Base-by-base conservation (phyloP, 345 rosid species). In the Dipteronia dyeriana region DNA sequence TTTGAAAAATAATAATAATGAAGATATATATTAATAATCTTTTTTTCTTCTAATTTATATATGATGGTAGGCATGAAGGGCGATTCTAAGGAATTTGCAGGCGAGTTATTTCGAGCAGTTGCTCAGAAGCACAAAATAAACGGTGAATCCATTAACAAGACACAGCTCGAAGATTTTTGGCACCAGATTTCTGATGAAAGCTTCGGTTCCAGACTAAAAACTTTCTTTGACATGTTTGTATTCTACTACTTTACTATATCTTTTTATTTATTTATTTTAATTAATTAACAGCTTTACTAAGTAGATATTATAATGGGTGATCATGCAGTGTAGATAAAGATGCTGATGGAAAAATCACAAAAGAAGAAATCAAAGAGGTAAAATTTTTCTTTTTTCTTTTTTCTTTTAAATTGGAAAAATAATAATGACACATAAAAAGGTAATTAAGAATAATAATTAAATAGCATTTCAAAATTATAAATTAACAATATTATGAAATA, bases 181-280 rank as follows among this genome's bases (percentile, higher is more conserved):
- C 95, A 91, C 17, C 92, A 92, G 25, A 84, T 94, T 26, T 79
- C 93, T 54, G 94, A 92, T 60, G 97, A 92, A 69, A 94, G 97
- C 82, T 94, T 94, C 60, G 98, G 91, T 67, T 86, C 98, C 49
- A 87, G 94, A 84, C 98, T 94, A 45, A 94, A 91, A 78, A 89
- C 84, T 64, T 94, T 92, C 85, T 94, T 94, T 77, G 97, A 90
- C 94, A 94, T 94, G 98, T 94, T n/a, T 9, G 63, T 59, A 59
- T 43, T 4, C 8, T 31, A 20, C 34, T 5, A 2, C 5, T 17
- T 53, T 31, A 20, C 31, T 5, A 2, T 16, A 4, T 53, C 7
- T 16, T 19, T 20, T 66, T 39, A 0, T 29, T 22, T 39, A 9
- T 29, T 7, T 71, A 31, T 38, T 66, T 23, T 47, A 11, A 43